Conservation (phyloP, 225 moss, liverwort and hornwort genomes). For the Physcomitrellopsis africana region DNA sequence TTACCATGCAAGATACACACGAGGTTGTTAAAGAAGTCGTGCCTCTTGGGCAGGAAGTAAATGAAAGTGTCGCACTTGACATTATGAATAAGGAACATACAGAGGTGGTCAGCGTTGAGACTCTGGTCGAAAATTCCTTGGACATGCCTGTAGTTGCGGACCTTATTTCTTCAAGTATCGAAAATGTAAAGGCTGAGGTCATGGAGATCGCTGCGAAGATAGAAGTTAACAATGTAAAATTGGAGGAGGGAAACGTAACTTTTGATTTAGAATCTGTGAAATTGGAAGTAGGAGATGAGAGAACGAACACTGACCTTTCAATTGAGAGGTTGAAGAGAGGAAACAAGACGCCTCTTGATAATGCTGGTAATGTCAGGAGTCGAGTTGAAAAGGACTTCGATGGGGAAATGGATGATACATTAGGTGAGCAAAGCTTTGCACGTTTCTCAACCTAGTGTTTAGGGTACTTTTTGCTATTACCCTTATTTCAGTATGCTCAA, state of each 20-base stretch:
- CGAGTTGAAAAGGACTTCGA: slow-evolving; percentile 35
- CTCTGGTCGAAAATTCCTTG: slow-evolving; percentile 21
- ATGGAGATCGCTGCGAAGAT: slow-evolving; percentile 24
- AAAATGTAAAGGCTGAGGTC: slow-evolving; percentile 7
- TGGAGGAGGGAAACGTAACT: slow-evolving; percentile 18
- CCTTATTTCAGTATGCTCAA: slow-evolving; percentile 17
- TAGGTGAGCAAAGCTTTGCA: slow-evolving; percentile 32
- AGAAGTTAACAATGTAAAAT: slow-evolving; percentile 23
- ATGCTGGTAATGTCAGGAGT: slow-evolving; percentile 22
- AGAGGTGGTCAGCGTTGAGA: slow-evolving; percentile 13
- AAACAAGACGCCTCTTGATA: slow-evolving; percentile 19
- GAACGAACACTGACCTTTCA: slow-evolving; percentile 11
- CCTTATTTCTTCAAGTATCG: slow-evolving; percentile 10
- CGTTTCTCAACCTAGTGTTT: slow-evolving; percentile 21
- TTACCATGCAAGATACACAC: slow-evolving; percentile 4
- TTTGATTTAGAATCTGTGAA: slow-evolving; percentile 29
- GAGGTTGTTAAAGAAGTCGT: slow-evolving; percentile 9
- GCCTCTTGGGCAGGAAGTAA: slow-evolving; percentile 20
- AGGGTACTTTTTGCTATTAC: slow-evolving; percentile 6
- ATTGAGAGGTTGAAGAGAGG: slow-evolving; percentile 27
- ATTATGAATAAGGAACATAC: slow-evolving; percentile 20
- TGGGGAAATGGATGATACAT: slow-evolving; percentile 26
- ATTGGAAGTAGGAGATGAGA: slow-evolving; percentile 28
- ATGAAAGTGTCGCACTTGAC: slow-evolving; percentile 26
- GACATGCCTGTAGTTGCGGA: slow-evolving; percentile 23